Evolutionary conservation across 2,329 filamentous ascomycete species (phyloP).

Genomic region (Colletotrichum simmondsii): DNA sequence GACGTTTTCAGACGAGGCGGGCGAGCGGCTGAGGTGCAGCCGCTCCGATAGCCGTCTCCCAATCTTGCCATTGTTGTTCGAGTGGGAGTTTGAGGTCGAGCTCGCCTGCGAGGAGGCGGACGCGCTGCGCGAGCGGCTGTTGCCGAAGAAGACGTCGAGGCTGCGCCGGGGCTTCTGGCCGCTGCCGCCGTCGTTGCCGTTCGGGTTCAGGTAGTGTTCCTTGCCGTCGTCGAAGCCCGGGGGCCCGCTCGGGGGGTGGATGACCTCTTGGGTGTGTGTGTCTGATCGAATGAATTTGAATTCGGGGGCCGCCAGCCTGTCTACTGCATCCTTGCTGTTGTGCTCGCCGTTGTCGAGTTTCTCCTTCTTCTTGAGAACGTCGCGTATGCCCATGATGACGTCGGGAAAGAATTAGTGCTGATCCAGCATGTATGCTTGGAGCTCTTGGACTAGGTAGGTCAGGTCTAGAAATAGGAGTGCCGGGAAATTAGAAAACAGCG

Average conservation of each 20-base stretch:
- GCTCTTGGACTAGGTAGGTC: background rate
- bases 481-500: too few species aligned
- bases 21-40: slow-evolving; percentile 72
- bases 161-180: slow-evolving; percentile 51
- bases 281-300: slow-evolving; percentile 90
- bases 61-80: slow-evolving; percentile 44
- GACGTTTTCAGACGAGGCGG: slow-evolving; percentile 76
- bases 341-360: slow-evolving; percentile 48
- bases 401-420: slow-evolving; percentile 13
- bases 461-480: background rate
- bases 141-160: slow-evolving; percentile 56
- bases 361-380: slow-evolving; percentile 66
- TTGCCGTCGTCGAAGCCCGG: slow-evolving; percentile 36
- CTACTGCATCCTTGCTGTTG: slow-evolving; percentile 48
- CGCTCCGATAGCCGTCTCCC: slow-evolving; percentile 71
- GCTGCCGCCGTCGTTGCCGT: slow-evolving; percentile 39
- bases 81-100: slow-evolving; percentile 45
- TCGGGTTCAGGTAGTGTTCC: slow-evolving; percentile 39
- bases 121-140: slow-evolving; percentile 57
- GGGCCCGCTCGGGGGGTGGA: slow-evolving; percentile 70
- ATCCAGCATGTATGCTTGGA: background rate
- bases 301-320: slow-evolving; percentile 59
- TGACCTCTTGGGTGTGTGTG: slow-evolving; percentile 81
- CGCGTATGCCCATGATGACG: slow-evolving; percentile 60
- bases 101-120: slow-evolving; percentile 57